Evolutionary conservation across 2,329 filamentous ascomycete genomes (phyloP), one percentile per base, ranked within the genome.

Genomic region (Cladosporium sp.): DNA sequence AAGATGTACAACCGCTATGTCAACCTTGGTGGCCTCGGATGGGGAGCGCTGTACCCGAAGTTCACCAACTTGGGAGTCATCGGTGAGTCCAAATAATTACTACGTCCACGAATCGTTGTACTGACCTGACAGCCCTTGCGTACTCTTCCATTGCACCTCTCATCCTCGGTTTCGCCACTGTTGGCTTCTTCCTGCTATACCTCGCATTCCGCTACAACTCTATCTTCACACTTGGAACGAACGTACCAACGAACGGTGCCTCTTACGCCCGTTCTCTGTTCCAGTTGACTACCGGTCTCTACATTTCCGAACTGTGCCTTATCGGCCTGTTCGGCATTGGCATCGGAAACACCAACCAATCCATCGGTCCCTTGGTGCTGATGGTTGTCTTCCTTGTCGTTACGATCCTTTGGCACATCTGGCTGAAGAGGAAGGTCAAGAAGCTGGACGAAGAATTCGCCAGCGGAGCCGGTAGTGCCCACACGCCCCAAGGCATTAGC

Each of bases 161-260:
- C 1, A 70, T 78, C 10, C 66, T 78, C 1, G 73, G 74, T 32
- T 78, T 79, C 61, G 71, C 74, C 5, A 69, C 70, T 7, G 63
- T 78, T 6, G 74, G 75, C 25, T 71, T 78, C 56, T 61, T 59
- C 17, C 69, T 78, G n/a, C 66, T 79, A 35, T 78, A 78, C 65
- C 58, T 78, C 32, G 76, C 73, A 12, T 79, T 74, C 68, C 70
- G 75, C 20, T 79, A 78, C 71, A 78, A 78, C 62, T 71, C 77
- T 50, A 71, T 78, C n/a, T 78, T 76, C 65, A 74, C 75, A 3
- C 74, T 76, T 57, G 73, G 74, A 50, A 74, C 73, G 39, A 62
- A 71, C 37, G 69, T 77, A 22, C 75, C 77, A 53, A 78, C 76
- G 36, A 71, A 73, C 55, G 77, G 77, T 8, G 66, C 66, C 3